A percentile compares a stretch with the other conserved stretches of the same genome.
phyloP scores from a whole-genome alignment of 345 rosid genomes.

The Eucalyptus cloeziana region DNA sequence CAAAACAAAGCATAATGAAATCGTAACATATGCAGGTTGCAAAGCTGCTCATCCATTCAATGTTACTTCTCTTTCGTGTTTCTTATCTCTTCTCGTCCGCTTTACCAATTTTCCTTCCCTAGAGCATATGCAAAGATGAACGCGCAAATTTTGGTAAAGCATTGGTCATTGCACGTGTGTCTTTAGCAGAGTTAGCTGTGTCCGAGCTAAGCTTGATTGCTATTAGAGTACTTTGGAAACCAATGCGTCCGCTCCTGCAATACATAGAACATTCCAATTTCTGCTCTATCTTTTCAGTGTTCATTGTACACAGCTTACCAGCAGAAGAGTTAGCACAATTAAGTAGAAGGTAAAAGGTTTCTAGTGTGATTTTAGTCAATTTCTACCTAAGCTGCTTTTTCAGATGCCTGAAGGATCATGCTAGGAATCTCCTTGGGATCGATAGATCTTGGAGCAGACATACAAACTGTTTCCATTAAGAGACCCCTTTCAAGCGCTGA shows the following conservation, averaged over 20 bases:
- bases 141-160: not conserved
- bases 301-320: not conserved
- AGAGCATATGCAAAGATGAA: not conserved
- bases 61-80: not conserved
- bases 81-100: not conserved
- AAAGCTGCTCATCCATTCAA: not conserved
- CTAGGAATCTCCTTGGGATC: not conserved
- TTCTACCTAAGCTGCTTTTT: not conserved
- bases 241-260: not conserved
- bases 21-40: not conserved
- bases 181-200: not conserved
- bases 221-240: not conserved
- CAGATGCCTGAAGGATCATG: not conserved
- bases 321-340: not conserved
- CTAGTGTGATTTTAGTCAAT: not conserved
- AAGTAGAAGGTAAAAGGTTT: not conserved
- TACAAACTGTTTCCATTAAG: not conserved
- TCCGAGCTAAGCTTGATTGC: not conserved
- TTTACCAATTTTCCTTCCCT: not conserved
- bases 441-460: not conserved
- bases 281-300: not conserved
- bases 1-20: not conserved
- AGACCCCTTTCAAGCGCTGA: not conserved
- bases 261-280: not conserved
- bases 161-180: not conserved